Evolutionary conservation across 495 filamentous ascomycete genomes (phyloP).

Genomic region (Aspergillus panamensis): DNA sequence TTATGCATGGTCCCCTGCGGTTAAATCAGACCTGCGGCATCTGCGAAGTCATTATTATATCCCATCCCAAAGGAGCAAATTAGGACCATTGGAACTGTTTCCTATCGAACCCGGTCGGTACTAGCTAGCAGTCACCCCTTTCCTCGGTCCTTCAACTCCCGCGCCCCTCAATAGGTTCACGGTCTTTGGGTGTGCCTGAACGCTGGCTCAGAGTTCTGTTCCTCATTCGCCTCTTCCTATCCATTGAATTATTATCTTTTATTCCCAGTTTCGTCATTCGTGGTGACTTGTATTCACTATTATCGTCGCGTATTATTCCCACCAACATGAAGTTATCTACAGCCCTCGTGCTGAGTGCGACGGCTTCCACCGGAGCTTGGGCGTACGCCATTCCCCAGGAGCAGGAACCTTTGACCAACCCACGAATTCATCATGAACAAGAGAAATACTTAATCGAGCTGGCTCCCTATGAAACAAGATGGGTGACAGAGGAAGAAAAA

Average conservation of each 20-base stretch:
- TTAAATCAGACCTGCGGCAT: no score
- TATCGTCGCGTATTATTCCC: not conserved
- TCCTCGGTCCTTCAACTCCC: not conserved
- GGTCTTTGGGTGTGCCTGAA: not conserved
- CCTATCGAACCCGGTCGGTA: not conserved
- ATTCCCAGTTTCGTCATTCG: not conserved
- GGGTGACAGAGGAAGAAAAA: constrained; percentile 93
- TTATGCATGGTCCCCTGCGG: not conserved
- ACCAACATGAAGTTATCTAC: constrained; percentile 15
- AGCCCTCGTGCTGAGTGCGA: constrained; percentile 19
- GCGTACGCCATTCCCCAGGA: constrained; percentile 37
- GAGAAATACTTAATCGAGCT: constrained; percentile 79
- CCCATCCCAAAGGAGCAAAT: not conserved
- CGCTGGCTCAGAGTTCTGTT: not conserved
- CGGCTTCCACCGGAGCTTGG: constrained; percentile 27
- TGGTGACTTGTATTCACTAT: not conserved
- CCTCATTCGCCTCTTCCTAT: not conserved
- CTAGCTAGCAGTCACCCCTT: not conserved
- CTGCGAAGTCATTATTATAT: not conserved
- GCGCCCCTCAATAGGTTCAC: not conserved
- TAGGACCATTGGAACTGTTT: not conserved
- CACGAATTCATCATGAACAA: constrained; percentile 30
- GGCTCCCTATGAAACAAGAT: constrained; percentile 75
- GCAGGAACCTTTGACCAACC: constrained; percentile 34
- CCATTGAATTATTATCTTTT: not conserved